Percentiles rank a stretch among this genome's conserved stretches.
Evolutionary conservation across 306 rosid species (phyloP).

Genomic region (Corylus avellana): DNA sequence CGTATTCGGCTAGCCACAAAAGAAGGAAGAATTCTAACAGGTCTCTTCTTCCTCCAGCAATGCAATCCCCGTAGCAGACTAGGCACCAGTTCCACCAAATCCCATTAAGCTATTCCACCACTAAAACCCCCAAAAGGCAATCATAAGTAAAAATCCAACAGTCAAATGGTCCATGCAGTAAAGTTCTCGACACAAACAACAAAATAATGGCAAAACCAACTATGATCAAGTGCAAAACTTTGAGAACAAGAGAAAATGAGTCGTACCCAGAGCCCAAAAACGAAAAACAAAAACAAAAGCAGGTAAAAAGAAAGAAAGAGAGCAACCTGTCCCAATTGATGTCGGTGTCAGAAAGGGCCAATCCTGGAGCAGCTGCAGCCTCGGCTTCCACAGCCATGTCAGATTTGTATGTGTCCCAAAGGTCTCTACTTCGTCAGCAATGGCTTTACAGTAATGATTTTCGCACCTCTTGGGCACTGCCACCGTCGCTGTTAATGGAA

Average conservation of each 20-base stretch:
- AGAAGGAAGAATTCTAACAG: no score
- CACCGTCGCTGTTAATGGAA: neutral
- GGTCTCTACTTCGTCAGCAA: neutral
- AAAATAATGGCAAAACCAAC: neutral
- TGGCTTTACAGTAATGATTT: neutral
- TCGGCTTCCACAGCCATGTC: constrained; percentile 50
- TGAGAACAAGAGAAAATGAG: neutral
- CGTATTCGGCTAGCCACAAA: no score
- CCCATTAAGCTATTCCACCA: no score
- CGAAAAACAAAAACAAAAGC: no score
- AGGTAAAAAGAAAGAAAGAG: neutral
- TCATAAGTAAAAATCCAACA: neutral
- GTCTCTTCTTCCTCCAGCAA: no score
- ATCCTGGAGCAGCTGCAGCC: constrained; percentile 39
- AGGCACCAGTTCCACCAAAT: no score
- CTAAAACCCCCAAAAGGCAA: neutral
- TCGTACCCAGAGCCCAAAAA: neutral
- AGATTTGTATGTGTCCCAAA: neutral
- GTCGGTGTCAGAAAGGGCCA: constrained; percentile 71
- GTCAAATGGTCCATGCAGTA: neutral
- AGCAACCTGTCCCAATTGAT: constrained; percentile 82
- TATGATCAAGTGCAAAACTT: neutral
- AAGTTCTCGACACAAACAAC: neutral
- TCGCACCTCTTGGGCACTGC: neutral
- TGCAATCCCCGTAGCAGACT: no score